These are phyloP conservation scores for Cladophialophora exuberans DNA, from an alignment of 2,329 filamentous ascomycete genomes.

Conservation along the genomic window DNA sequence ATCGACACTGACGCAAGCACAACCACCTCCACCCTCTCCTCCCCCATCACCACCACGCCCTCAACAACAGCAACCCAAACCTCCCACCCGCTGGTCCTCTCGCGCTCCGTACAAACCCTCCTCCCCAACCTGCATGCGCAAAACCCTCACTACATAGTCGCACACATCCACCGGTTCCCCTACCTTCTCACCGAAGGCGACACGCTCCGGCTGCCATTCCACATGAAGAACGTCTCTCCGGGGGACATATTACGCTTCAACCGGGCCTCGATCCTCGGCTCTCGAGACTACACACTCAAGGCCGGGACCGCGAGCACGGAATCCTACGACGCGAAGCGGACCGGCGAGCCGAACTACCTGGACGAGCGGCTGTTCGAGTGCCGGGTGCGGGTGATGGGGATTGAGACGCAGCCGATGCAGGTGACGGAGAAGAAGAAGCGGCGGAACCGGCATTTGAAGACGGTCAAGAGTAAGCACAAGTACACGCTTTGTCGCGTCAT, in stretches of 20 bases:
- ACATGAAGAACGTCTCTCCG: slow-evolving; percentile 73
- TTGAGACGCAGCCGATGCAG: slow-evolving; percentile 72
- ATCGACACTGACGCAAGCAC: slow-evolving; percentile 18
- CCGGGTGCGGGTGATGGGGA: slow-evolving; percentile 79
- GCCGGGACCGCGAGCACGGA: slow-evolving; percentile 57
- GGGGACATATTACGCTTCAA: slow-evolving; percentile 89
- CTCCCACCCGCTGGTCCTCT: slow-evolving; percentile 43
- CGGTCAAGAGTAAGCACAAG: slow-evolving; percentile 84
- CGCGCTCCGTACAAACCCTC: slow-evolving; percentile 44
- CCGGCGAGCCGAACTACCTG: slow-evolving; percentile 57
- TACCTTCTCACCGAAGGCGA: slow-evolving; percentile 65
- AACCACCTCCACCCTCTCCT: slow-evolving; percentile 18
- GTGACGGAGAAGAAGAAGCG: slow-evolving; percentile 65
- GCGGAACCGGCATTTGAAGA: slow-evolving; percentile 67
- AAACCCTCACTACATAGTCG: slow-evolving; percentile 51
- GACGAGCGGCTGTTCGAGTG: slow-evolving; percentile 85
- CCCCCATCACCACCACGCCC: slow-evolving; percentile 26
- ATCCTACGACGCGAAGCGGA: slow-evolving; percentile 30
- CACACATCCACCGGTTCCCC: slow-evolving; percentile 53
- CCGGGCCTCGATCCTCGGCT: slow-evolving; percentile 79
- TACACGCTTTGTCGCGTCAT: slow-evolving; percentile 86
- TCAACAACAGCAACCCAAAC: slow-evolving; percentile 30
- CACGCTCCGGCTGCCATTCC: slow-evolving; percentile 75
- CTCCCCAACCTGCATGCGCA: slow-evolving; percentile 50
- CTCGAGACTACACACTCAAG: slow-evolving; percentile 86